phyloP scores from a whole-genome alignment of 164 flowering plant genomes.

The Santalum album region DNA sequence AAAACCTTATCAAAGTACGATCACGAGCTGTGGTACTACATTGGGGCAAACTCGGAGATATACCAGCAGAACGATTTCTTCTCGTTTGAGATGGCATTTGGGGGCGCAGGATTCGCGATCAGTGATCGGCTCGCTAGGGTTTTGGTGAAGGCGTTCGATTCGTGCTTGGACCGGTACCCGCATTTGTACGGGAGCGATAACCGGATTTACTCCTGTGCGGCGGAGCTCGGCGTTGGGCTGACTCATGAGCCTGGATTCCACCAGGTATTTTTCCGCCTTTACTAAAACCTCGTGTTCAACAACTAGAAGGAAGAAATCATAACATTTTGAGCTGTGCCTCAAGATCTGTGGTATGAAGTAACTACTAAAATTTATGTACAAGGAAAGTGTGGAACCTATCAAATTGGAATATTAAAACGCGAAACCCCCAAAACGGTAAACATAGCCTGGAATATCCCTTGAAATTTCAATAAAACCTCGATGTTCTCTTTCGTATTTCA shows the following conservation, averaged over 20 bases:
- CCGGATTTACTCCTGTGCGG: not conserved
- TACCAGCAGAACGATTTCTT: not conserved
- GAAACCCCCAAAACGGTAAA: no score
- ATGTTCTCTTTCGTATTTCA: no score
- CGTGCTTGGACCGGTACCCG: not conserved
- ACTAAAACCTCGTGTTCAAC: no score
- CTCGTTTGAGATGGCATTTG: not conserved
- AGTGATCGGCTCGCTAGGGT: not conserved
- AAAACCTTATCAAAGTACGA: not conserved
- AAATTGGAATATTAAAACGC: no score
- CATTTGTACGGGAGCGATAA: not conserved
- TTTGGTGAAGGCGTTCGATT: not conserved
- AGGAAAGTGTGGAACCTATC: no score
- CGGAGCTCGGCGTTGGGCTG: not conserved
- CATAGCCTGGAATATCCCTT: no score
- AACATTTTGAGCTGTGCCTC: no score
- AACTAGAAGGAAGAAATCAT: no score
- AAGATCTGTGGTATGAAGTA: no score
- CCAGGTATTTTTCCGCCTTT: slow-evolving; percentile 1
- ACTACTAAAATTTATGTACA: no score
- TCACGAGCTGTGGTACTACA: not conserved
- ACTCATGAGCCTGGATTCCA: not conserved
- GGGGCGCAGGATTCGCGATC: not conserved
- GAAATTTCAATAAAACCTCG: no score
- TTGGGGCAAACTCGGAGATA: not conserved